Evolutionary conservation across 2,329 filamentous ascomycete species (phyloP).

Genomic region (Pyrenochaeta sp.): DNA sequence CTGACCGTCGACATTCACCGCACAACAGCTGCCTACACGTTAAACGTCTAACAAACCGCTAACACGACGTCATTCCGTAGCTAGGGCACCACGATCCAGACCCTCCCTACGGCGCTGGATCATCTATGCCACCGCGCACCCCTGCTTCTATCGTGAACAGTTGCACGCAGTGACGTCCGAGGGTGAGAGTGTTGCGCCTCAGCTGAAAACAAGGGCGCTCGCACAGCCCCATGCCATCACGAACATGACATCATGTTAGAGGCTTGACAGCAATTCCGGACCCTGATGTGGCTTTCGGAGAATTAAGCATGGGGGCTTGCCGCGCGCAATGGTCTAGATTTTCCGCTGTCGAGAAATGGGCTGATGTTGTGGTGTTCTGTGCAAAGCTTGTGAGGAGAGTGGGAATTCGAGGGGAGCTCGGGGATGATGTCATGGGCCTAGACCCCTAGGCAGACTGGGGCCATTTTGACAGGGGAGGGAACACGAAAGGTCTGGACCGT

Average conservation of each 20-base stretch:
- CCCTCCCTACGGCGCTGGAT: neutral
- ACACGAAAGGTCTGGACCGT: too few species aligned
- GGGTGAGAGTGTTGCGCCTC: constrained; percentile 2
- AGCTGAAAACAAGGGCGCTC: constrained; percentile 11
- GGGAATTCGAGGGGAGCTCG: neutral
- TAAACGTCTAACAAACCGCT: neutral
- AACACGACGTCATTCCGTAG: neutral
- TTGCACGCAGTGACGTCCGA: neutral
- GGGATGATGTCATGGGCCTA: neutral
- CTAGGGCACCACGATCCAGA: neutral
- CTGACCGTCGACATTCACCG: constrained; percentile 2
- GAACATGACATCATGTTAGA: constrained; percentile 19
- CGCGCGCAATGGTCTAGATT: constrained; percentile 12
- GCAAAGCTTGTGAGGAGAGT: too few species aligned
- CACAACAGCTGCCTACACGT: constrained; percentile 11
- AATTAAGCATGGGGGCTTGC: neutral
- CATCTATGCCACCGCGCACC: neutral
- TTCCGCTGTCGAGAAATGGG: neutral
- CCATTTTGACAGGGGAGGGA: too few species aligned
- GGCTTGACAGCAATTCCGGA: constrained; percentile 3
- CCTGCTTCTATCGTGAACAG: constrained; percentile 2
- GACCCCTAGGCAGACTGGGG: too few species aligned
- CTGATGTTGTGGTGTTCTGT: too few species aligned
- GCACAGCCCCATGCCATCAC: constrained; percentile 2
- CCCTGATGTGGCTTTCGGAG: neutral